These are phyloP conservation scores for Flaveria bidentis DNA, from an alignment of 129 eudicot genomes.

Conservation along the genomic window DNA sequence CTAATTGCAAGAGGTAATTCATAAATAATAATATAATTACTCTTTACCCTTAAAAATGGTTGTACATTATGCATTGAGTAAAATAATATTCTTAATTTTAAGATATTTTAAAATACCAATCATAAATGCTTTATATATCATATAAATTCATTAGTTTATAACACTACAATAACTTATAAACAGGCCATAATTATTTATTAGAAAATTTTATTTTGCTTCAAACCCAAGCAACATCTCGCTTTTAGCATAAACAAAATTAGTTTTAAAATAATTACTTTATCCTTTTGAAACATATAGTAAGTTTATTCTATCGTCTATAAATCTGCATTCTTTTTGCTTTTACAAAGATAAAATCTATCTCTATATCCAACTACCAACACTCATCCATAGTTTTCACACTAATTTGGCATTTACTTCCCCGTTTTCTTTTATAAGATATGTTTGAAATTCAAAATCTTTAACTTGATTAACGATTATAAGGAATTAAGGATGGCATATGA, in stretches of 20 bases:
- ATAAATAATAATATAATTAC: too few relatives aligned
- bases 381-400: not conserved
- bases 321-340: not conserved
- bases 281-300: not conserved
- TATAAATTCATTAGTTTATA: not conserved
- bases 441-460: not conserved
- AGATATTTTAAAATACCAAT: too few relatives aligned
- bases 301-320: not conserved
- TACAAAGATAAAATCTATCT: not conserved
- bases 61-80: too few relatives aligned
- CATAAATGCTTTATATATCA: too few relatives aligned
- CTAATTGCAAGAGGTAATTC: too few relatives aligned
- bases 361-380: not conserved
- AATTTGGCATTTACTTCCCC: not conserved
- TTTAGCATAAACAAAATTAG: not conserved
- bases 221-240: slow-evolving; percentile 27
- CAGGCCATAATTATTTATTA: slow-evolving; percentile 2
- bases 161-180: not conserved
- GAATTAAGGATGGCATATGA: not conserved
- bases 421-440: not conserved
- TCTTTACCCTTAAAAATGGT: too few relatives aligned
- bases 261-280: not conserved
- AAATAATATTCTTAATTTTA: too few relatives aligned
- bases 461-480: too few relatives aligned
- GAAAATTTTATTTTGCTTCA: slow-evolving; percentile 31